Base-by-base conservation (phyloP, 2,329 filamentous ascomycete genomes). In the Alternaria consortialis region DNA sequence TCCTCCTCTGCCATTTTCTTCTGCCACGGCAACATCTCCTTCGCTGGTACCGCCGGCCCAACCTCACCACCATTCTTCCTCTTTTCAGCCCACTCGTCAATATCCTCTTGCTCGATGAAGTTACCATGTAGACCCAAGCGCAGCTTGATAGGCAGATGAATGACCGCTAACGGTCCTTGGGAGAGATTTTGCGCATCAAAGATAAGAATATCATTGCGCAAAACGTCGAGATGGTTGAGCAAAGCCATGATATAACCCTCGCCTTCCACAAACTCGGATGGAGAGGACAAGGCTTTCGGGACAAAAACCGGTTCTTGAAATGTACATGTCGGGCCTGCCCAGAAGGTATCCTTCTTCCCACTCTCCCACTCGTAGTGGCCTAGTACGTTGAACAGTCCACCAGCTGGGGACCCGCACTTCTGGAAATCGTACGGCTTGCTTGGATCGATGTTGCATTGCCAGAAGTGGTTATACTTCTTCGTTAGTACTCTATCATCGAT, bases 271-370 rank as follows among this genome's bases (percentile, higher is more conserved):
- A 58, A 34, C 2, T 23, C 23, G 3, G 37, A 15, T 9, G 29
- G n/a, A 0, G 74, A 79, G 20, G 75, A 76, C 2, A 78, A 75
- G 0, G 71, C 70, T 32, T 77, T 75, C 0, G 85, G 84, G 12
- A 86, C 81, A 58, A 87, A 87, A 0, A 83, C 80, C 0, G 85
- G 84, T 62, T 87, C 85, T 68, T 86, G 84, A 62, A 85, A 83
- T 0, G 83, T 83, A 27, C 77, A 74, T 9, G 72, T 77, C 27
- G 73, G 76, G 1, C 77, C 79, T 20, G 73, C 77, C 63, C 71
- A 80, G 53, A 70, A 80, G 29, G 66, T 75, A 52, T 75, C 70
- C 12, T 72, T 77, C 51, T 70, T 64, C 1, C 74, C 71, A 1
- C 68, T 74, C 9, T 74, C 70, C 73, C 74, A 77, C 31, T 74